phyloP scores from a whole-genome alignment of 805 yeast genomes.

The Kodamaea nitidulidarum region DNA sequence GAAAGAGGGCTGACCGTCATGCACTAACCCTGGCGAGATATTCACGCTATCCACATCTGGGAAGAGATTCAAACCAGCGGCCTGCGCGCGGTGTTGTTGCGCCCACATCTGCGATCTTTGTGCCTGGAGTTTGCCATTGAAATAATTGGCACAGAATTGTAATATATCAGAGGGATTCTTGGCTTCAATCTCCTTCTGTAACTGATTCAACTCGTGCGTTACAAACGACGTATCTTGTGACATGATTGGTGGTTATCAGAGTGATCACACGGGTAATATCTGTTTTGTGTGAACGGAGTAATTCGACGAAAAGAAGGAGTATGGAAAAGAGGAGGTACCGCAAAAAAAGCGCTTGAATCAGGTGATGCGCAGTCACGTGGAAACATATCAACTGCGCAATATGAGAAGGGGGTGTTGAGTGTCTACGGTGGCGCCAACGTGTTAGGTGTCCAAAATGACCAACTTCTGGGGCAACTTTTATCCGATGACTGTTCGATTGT shows the following conservation, averaged over 20 bases:
- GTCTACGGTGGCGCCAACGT: neutral
- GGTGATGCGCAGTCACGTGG: neutral
- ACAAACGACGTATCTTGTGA: constrained; percentile 13
- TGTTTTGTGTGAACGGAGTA: neutral
- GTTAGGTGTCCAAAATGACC: neutral
- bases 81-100: constrained; percentile 45
- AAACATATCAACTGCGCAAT: no score
- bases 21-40: constrained; percentile 24
- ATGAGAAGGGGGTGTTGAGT: no score
- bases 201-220: constrained; percentile 54
- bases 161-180: constrained; percentile 63
- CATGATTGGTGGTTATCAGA: constrained; percentile 9
- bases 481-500: neutral
- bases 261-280: neutral
- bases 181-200: constrained; percentile 50
- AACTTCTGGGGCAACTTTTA: neutral
- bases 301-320: constrained; percentile 4
- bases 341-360: neutral
- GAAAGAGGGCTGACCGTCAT: constrained; percentile 44
- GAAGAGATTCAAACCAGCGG: constrained; percentile 48
- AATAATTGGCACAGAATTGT: constrained; percentile 74
- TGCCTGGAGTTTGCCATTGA: constrained; percentile 55
- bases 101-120: constrained; percentile 53
- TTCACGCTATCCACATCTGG: constrained; percentile 35
- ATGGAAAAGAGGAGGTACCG: neutral